Conservation (phyloP, 257 asterid species). For the Solanum pinnatisectum region DNA sequence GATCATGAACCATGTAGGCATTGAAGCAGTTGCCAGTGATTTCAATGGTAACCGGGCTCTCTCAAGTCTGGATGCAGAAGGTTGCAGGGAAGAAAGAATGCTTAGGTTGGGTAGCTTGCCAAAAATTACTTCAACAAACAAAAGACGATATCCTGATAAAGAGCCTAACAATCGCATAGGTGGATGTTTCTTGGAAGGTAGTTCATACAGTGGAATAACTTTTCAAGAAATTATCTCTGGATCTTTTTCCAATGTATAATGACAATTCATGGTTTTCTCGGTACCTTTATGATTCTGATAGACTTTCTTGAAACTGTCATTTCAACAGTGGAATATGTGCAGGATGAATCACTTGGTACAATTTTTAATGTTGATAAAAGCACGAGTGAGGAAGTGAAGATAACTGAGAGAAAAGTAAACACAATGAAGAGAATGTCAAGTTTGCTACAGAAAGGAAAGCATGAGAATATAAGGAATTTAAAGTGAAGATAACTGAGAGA, state of each 20-base stretch:
- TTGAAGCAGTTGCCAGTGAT: background rate
- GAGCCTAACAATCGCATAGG: slow-evolving; percentile 10
- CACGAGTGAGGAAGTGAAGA: slow-evolving; percentile 23
- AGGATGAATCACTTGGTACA: slow-evolving; percentile 32
- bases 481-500: no score
- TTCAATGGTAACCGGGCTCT: background rate
- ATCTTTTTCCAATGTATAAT: background rate
- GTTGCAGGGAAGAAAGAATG: slow-evolving; percentile 1
- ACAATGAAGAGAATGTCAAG: no score
- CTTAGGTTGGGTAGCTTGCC: slow-evolving; percentile 1
- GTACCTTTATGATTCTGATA: background rate
- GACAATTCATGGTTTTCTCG: slow-evolving; percentile 12
- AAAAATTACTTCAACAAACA: background rate
- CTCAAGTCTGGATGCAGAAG: slow-evolving; percentile 17
- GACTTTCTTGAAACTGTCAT: background rate
- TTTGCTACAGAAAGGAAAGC: no score
- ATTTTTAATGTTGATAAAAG: slow-evolving; percentile 29
- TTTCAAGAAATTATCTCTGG: slow-evolving; percentile 7
- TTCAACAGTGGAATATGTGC: slow-evolving; percentile 11
- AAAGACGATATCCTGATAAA: slow-evolving; percentile 8
- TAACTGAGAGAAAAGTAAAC: no score
- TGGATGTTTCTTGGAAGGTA: slow-evolving; percentile 8
- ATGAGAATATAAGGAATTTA: no score
- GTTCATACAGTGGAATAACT: slow-evolving; percentile 13
- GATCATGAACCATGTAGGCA: background rate